A percentile compares a stretch with the other conserved stretches of the same genome.
Conservation (phyloP, 129 eudicot genomes). For the Ambrosia trifida region DNA sequence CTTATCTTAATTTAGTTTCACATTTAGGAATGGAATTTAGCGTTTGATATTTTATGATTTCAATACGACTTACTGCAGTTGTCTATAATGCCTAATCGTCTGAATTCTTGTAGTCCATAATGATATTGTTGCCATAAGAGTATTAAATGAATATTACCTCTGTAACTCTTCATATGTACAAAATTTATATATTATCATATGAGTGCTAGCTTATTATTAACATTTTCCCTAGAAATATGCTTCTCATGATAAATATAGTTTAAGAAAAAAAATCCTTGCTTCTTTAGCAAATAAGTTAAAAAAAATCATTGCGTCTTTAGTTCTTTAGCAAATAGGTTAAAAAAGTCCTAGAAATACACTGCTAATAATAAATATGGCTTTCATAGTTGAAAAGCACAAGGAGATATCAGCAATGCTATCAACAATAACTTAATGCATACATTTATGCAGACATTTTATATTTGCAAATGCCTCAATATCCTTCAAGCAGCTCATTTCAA, state of each 20-base stretch:
- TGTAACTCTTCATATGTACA: not conserved
- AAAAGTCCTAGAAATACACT: not conserved
- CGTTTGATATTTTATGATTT: not conserved
- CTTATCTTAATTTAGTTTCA: not conserved
- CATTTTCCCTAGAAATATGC: no score
- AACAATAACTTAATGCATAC: slow-evolving; percentile 27
- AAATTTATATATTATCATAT: not conserved
- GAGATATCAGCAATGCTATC: slow-evolving; percentile 1
- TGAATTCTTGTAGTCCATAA: not conserved
- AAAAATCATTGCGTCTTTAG: no score
- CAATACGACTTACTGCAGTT: not conserved
- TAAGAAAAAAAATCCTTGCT: not conserved
- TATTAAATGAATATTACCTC: not conserved
- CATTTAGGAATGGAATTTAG: not conserved
- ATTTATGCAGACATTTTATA: slow-evolving; percentile 73
- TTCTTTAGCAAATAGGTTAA: not conserved
- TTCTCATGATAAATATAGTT: no score
- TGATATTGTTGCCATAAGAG: not conserved
- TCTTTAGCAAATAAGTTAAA: no score
- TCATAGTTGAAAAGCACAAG: not conserved
- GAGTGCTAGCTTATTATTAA: not conserved
- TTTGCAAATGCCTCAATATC: slow-evolving; percentile 85
- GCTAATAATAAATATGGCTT: not conserved
- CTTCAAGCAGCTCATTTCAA: slow-evolving; percentile 71
- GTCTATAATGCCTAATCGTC: not conserved